Evolutionary conservation across 192 early-diverging fungal genomes (phyloP), one percentile per base, ranked within the genome.

Genomic region (Spizellomyces sp.): DNA sequence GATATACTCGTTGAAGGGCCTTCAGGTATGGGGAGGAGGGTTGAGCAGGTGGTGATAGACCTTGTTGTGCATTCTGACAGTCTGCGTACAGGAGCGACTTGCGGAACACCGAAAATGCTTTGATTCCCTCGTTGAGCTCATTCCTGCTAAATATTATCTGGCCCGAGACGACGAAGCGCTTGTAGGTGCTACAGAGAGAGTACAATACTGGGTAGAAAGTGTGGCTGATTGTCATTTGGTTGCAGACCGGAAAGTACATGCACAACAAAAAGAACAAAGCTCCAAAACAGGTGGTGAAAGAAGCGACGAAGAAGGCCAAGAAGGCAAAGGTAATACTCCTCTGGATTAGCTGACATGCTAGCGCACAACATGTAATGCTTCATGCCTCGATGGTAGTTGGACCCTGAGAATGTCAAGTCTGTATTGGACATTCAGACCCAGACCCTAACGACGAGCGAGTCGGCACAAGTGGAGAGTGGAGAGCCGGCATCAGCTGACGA

Each of bases 81-180:
- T 65, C 63, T 65, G 3, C 27, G 27, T 36, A 9, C 22, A 88
- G 83, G 85, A 80, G 42, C 89, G 92, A 62, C 81, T 95, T 43
- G 73, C 75, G 65, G 69, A 75, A 21, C 87, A 93, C 69, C 85
- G 85, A 12, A 76, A 84, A 60, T 81, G 83, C 44, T 92, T 95
- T 66, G 91, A 96, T 71, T 81, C 77, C 41, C 81, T 96, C 48
- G 81, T 96, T 46, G 83, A 91, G 55, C 83, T 92, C 67, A 94
- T 95, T 76, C 94, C 94, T 43, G 87, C 91, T 58, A 89, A 91
- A 78, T 90, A 88, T 73, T 95, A 95, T 76, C 81, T 94, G 21
- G 84, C 86, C 57, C 81, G 89, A 46, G 80, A 89, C 42, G 74
- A 85, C 52, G 88, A 90, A 69, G 71, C 41, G 9, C 17, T 10